Base-by-base conservation (phyloP, 2,329 filamentous ascomycete genomes). In the Monosporascus sp. region DNA sequence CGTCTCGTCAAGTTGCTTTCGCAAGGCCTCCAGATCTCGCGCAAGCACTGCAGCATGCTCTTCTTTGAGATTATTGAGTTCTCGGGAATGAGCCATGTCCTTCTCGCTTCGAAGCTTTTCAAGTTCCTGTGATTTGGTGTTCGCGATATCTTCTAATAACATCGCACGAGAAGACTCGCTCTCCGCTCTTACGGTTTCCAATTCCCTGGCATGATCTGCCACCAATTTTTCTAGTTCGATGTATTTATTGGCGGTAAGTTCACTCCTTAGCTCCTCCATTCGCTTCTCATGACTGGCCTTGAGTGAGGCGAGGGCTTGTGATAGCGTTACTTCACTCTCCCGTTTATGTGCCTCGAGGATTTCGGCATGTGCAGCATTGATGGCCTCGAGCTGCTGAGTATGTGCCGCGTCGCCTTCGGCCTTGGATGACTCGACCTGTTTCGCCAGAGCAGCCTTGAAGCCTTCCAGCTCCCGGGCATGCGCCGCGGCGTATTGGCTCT, bases 351-450 rank as follows among this genome's bases (percentile, higher is more conserved):
- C 62, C 38, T 66, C 65, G 20, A 68, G 50, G 37, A 69, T 63
- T 50, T 67, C 63, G 17, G 57, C 57, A 41, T 69, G 65, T 9
- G 66, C 66, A 38, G 61, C 60, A 24, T 67, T 65, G 1, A 68
- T 54, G 1, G 64, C 65, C 38, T 66, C 65, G 25, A 69, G 66
- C 44, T 65, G 63, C 41, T 63, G 54, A 44, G 43, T 60, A 18
- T 63, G 65, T 22, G 66, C 62, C 6, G 57, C 64, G 25, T 67
- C 55, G n/a, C 65, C 65, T 54, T 67, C 65, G 1, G 53, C 57
- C 53, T 67, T 66, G 7, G 67, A 66, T 11, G 65, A 68, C 49
- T 67, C 64, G 3, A 67, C 52, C 50, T 69, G 66, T 47, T 69
- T 69, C 25, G 60, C 62, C 24, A 69, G 48, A 37, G 65, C 63